Evolutionary conservation across 2,329 filamentous ascomycete genomes (phyloP).

Genomic region (Dactylellina drechsleri): DNA sequence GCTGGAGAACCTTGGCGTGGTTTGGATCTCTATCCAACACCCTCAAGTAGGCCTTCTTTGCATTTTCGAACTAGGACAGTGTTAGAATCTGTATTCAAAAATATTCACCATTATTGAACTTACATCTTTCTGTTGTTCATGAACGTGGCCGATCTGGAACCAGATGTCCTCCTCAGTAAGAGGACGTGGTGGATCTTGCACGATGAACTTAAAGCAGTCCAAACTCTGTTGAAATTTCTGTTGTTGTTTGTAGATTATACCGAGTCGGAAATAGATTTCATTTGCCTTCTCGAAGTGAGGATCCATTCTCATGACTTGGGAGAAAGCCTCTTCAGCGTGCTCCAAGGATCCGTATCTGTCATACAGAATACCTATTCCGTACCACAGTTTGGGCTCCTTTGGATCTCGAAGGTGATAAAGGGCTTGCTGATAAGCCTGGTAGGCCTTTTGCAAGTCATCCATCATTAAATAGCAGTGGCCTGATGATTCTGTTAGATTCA

Average conservation of each 20-base stretch:
- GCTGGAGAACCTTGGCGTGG: conserved; percentile 97
- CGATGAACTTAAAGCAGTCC: conserved; percentile 99
- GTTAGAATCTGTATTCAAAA: neutral
- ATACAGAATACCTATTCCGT: conserved; percentile 96
- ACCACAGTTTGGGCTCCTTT: conserved; percentile 99
- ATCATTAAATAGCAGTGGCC: conserved; percentile 99
- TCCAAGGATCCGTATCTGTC: conserved; percentile 96
- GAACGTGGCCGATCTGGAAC: conserved; percentile 99
- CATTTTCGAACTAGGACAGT: conserved; percentile 79
- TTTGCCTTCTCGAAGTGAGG: conserved; percentile 98
- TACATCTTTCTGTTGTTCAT: conserved; percentile 98
- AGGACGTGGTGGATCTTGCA: conserved; percentile 88
- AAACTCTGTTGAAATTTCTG: conserved; percentile 91
- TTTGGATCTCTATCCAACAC: conserved; percentile 94
- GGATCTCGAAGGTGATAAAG: conserved; percentile 91
- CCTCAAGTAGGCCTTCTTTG: conserved; percentile 89
- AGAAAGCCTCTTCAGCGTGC: conserved; percentile 97
- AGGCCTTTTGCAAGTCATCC: conserved; percentile 96
- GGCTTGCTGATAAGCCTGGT: conserved; percentile 94
- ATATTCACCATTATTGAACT: conserved; percentile 61
- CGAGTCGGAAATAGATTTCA: conserved; percentile 96
- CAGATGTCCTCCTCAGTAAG: conserved; percentile 98
- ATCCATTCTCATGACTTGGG: conserved; percentile 98
- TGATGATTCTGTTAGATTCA: conserved; percentile 60
- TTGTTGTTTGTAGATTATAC: conserved; percentile 99